Evolutionary conservation across 2,329 filamentous ascomycete genomes (phyloP), one percentile per base, ranked within the genome.

Genomic region (Sporothrix dimorphospora): DNA sequence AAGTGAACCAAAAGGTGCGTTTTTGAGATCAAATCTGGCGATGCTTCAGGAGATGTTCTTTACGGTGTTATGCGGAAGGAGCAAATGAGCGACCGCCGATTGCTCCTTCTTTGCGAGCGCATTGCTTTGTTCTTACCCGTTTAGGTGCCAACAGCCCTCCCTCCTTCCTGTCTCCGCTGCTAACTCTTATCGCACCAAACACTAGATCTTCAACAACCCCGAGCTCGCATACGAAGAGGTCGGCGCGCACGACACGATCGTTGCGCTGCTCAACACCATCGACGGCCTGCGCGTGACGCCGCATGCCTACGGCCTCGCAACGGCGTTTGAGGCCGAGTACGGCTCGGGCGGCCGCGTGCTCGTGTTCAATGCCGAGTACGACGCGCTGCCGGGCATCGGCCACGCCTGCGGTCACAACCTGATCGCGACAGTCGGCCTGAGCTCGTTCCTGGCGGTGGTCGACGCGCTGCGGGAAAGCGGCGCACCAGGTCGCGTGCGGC

Each of bases 191-290:
- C 16, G 21, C 45, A 19, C 38, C 38, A 27, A 27, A 38, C 7
- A 14, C 38, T 30, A 76, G 71, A 77, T 82, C 11, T 80, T 82
- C 67, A 71, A 75, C 7, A 80, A 86, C 69, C 86, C 86, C 0
- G 86, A 88, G 75, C 78, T 85, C 0, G 82, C 80, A 1, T 88
- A 83, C 75, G 74, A 86, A 65, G 86, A 88, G 75, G 78, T 82
- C 75, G 80, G 79, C 12, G 86, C 86, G 3, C 85, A 87, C 73
- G 82, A 86, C 51, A 81, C 79, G 3, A 82, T 88, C 63, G 82
- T 81, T n/a, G 74, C 77, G 4, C 81, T 85, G 49, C 79, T 88
- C 0, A 79, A 83, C 67, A 73, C 76, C 1, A 79, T 81, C 3
- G 53, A 70, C 12, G 85, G 83, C 0, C 84, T 84, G 73, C 71